Percentiles rank a stretch among this genome's conserved stretches.
These are phyloP conservation scores for Malassezia dermatis DNA, from an alignment of 1,284 basidiomycete genomes.

Conservation along the genomic window DNA sequence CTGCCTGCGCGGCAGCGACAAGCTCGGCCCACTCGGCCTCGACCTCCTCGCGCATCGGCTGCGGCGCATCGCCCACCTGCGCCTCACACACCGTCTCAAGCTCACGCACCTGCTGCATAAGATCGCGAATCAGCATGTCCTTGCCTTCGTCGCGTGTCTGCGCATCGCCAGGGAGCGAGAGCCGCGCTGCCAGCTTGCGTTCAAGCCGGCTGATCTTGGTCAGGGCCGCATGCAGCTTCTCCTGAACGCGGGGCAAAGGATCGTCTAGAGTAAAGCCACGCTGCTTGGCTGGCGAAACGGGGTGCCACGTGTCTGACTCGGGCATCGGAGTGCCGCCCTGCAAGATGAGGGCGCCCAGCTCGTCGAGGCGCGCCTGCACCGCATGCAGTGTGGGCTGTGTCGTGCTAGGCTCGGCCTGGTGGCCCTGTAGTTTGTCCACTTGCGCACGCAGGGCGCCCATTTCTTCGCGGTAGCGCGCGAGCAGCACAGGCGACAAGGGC, in stretches of 20 bases:
- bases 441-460: slow-evolving; percentile 31
- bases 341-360: slow-evolving; percentile 34
- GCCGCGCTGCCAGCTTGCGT: slow-evolving; percentile 22
- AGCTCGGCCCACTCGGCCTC: slow-evolving; percentile 22
- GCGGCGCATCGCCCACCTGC: slow-evolving; percentile 28
- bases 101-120: slow-evolving; percentile 28
- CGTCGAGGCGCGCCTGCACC: slow-evolving; percentile 31
- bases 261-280: slow-evolving; percentile 25
- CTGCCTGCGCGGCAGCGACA: slow-evolving; percentile 14
- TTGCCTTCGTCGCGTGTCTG: slow-evolving; percentile 10
- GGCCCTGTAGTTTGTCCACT: slow-evolving; percentile 24
- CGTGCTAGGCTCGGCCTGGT: not conserved
- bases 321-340: slow-evolving; percentile 21
- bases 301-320: slow-evolving; percentile 14
- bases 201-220: slow-evolving; percentile 22
- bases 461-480: slow-evolving; percentile 35
- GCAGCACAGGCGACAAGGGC: slow-evolving; percentile 30
- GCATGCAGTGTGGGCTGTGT: slow-evolving; percentile 13
- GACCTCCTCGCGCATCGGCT: slow-evolving; percentile 37
- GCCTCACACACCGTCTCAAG: slow-evolving; percentile 39
- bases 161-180: slow-evolving; percentile 17
- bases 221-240: slow-evolving; percentile 35
- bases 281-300: slow-evolving; percentile 29
- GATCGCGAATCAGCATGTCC: slow-evolving; percentile 19
- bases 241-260: slow-evolving; percentile 29